Base-by-base conservation (phyloP, 129 eudicot genomes). In the Gnaphalium uliginosum region DNA sequence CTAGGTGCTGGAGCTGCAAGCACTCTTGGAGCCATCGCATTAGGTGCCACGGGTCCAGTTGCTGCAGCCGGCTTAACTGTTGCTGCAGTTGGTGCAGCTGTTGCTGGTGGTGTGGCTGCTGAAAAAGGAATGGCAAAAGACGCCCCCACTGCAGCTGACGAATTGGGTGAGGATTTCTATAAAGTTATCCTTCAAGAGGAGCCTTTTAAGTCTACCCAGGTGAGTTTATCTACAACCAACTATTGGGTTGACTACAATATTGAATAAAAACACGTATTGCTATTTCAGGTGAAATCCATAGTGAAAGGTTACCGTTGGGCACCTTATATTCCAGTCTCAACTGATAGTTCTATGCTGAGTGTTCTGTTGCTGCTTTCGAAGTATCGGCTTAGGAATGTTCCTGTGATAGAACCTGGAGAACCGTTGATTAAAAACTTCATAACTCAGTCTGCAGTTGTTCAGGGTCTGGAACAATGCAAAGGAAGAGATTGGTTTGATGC, bases 401-500 rank as follows among this genome's bases (percentile, higher is more conserved):
- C 98, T 0, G 90, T 94, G 60, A 87, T 94, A 46, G 97, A 94
- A 79, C 79, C 75, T 4, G 98, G 97, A 13, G 66, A 79, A 19
- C 86, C 97, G 3, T 46, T 25, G 29, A 82, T 94, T 24, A 85
- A 69, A 60, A 93, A 93, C 85, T 93, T 87, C 79, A 88, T 90
- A 58, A 93, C 98, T 43, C 98, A 93, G 84, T 93, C 98, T n/a
- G 96, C 96, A 35, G 89, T 93, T 50, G 79, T 93, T 32, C 87
- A 82, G n/a, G 98, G 98, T 54, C 97, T 94, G 66, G 90, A 84
- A 74, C 82, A 78, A 68, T 90, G 97, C 87, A 82, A 74, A 81
- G 98, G 98, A 66, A 74, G 98, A 68, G 97, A 94, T 75, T 94
- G 97, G 98, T 90, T 94, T 71, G 98, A 94, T 66, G 35, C 86